Conservation (phyloP, 352 stramenopile species). For the Plasmopara halstedii region DNA sequence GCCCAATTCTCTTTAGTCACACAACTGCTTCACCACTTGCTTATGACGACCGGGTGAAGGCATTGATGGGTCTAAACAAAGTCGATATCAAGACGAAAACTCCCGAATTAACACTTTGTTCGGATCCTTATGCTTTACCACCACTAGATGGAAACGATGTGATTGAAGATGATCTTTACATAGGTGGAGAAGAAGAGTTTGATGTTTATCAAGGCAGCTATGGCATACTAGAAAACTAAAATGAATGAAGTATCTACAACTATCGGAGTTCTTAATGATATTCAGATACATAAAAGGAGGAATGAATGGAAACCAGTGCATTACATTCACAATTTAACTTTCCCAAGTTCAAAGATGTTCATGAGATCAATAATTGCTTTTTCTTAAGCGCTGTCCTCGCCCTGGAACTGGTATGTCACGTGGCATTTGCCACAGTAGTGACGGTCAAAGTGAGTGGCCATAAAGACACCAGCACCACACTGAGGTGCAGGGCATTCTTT, state of each 20-base stretch:
- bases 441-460: slow-evolving; percentile 98
- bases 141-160: slow-evolving; percentile 59
- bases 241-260: no score
- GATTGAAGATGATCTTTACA: slow-evolving; percentile 29
- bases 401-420: slow-evolving; percentile 93
- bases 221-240: no score
- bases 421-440: slow-evolving; percentile 99
- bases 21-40: slow-evolving; percentile 20
- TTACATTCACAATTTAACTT: slow-evolving; percentile 27
- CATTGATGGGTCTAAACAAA: slow-evolving; percentile 9
- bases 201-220: slow-evolving; percentile 9
- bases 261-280: no score
- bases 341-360: slow-evolving; percentile 2
- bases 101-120: slow-evolving; percentile 25
- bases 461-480: slow-evolving; percentile 98
- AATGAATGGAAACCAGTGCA: slow-evolving; percentile 36
- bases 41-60: slow-evolving; percentile 10
- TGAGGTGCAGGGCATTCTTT: slow-evolving; percentile 95
- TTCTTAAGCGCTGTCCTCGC: slow-evolving; percentile 53
- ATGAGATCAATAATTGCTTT: no score
- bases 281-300: no score
- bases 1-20: slow-evolving; percentile 54
- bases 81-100: slow-evolving; percentile 4
- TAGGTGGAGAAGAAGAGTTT: slow-evolving; percentile 8
- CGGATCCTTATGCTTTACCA: slow-evolving; percentile 55